phyloP scores from a whole-genome alignment of 805 yeast species.

The Ogataea methylovora region DNA sequence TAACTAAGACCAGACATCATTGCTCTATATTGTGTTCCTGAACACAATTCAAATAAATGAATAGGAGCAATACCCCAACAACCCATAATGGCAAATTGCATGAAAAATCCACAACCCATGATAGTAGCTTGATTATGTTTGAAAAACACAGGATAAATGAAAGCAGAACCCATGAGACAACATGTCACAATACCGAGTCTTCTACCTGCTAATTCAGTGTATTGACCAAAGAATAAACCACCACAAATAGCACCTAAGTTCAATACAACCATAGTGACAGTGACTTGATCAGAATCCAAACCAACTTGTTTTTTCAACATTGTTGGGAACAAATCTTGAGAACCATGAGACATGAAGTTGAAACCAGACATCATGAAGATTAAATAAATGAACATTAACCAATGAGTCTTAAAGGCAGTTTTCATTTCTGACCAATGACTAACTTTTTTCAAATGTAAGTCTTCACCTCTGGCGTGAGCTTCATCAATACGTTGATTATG shows the following conservation, averaged over 20 bases:
- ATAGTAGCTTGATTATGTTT: slow-evolving; percentile 31
- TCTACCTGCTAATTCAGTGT: slow-evolving; percentile 53
- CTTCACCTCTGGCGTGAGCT: slow-evolving; percentile 3
- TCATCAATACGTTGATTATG: slow-evolving; percentile 12
- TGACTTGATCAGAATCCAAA: slow-evolving; percentile 36
- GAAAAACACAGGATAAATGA: slow-evolving; percentile 58
- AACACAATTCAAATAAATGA: slow-evolving; percentile 54
- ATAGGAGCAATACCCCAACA: slow-evolving; percentile 70
- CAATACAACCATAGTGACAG: slow-evolving; percentile 56
- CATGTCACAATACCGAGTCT: slow-evolving; percentile 46
- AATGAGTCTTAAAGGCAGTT: slow-evolving; percentile 37
- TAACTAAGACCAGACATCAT: slow-evolving; percentile 56
- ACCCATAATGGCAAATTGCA: slow-evolving; percentile 63
- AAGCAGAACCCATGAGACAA: slow-evolving; percentile 47
- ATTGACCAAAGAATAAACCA: slow-evolving; percentile 51
- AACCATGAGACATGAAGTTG: slow-evolving; percentile 68
- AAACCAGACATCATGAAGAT: slow-evolving; percentile 60
- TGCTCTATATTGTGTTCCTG: slow-evolving; percentile 54
- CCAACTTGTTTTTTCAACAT: slow-evolving; percentile 46
- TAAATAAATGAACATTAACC: slow-evolving; percentile 53
- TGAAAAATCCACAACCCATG: slow-evolving; percentile 50
- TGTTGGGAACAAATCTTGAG: slow-evolving; percentile 69
- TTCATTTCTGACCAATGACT: slow-evolving; percentile 20
- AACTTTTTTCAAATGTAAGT: slow-evolving; percentile 5
- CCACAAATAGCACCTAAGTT: slow-evolving; percentile 65